Evolutionary conservation across 306 rosid species (phyloP).

Genomic region (Lathyrus sativus): DNA sequence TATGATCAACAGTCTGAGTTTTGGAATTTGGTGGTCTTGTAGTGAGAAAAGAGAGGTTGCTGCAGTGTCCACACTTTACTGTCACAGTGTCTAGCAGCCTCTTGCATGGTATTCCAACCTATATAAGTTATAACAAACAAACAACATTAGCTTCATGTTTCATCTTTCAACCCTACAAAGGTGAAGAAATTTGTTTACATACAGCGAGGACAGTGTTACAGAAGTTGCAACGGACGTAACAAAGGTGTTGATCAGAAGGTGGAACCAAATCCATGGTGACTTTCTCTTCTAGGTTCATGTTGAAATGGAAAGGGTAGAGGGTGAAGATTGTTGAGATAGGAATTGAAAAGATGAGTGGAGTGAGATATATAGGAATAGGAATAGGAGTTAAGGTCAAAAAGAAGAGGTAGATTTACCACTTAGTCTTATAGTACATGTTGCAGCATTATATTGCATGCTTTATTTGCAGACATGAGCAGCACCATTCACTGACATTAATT

Average conservation of each 20-base stretch:
- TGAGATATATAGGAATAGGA: constrained; percentile 27
- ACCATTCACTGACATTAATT: constrained; percentile 22
- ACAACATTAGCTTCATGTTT: neutral
- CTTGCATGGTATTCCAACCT: constrained; percentile 98
- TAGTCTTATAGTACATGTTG: constrained; percentile 27
- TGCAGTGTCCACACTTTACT: constrained; percentile 97
- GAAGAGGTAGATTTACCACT: constrained; percentile 12
- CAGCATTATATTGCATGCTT: constrained; percentile 30
- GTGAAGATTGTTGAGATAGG: constrained; percentile 10
- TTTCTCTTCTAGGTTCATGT: constrained; percentile 78
- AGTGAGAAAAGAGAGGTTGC: constrained; percentile 90
- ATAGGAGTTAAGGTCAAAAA: constrained; percentile 24
- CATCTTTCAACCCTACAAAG: neutral
- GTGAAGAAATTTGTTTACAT: constrained; percentile 21
- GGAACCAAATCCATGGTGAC: constrained; percentile 70
- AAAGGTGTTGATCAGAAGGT: constrained; percentile 75
- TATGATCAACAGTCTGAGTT: constrained; percentile 63
- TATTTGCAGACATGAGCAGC: constrained; percentile 28
- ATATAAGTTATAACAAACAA: constrained; percentile 16
- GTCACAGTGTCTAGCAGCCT: constrained; percentile 89
- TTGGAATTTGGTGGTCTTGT: constrained; percentile 70
- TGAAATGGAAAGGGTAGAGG: neutral
- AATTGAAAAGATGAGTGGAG: constrained; percentile 25
- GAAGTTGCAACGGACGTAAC: constrained; percentile 97
- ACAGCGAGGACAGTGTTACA: constrained; percentile 97